Base-by-base conservation (phyloP, 257 asterid species). In the Marsdenia floribunda region DNA sequence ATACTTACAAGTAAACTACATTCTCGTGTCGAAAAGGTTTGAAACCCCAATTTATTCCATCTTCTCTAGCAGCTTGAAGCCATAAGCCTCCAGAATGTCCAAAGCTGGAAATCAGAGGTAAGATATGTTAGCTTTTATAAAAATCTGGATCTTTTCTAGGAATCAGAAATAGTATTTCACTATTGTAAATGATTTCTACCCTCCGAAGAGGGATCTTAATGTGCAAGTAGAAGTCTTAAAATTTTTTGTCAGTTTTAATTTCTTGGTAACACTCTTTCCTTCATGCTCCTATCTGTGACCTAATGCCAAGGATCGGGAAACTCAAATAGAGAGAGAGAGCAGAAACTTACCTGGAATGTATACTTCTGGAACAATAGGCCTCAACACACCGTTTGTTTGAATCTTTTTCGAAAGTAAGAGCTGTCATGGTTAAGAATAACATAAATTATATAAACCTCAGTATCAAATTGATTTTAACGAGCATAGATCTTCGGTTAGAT, bases 341-440 rank as follows among this genome's bases (percentile, higher is more conserved):
- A 57, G 53, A 21, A 67, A 76, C 66, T 59, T 77, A 92, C 98
- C 97, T 53, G 99, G 98, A 76, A 78, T 82, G 73, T 90, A 94
- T 67, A 94, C 91, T 77, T 92, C 96, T 10, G 97, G 91, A 79
- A 82, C 58, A 61, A 87, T 71, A 10, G 99, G 98, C 88, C 99
- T 85, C 53, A 92, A 21, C 44, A 94, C 93, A 6, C 98, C 99
- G 18, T 68, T 85, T 42, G 84, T 78, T 80, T 86, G 81, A 65
- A 92, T 81, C 85, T 83, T 87, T 63, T 86, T 82, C 21, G 87
- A 82, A 18, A 94, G 88, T 54, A 94, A 74, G 71, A 94, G 92
- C 99, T 94, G 96, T 50, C 49, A 71, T 16, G 15, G 19, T 72
- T 70, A 69, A 69, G 18, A 24, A 46, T 0, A 61, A 37, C 47